A percentile compares a stretch with the other conserved stretches of the same genome.
Conservation (phyloP, 768 basidiomycete species). For the Collybia sordida region DNA sequence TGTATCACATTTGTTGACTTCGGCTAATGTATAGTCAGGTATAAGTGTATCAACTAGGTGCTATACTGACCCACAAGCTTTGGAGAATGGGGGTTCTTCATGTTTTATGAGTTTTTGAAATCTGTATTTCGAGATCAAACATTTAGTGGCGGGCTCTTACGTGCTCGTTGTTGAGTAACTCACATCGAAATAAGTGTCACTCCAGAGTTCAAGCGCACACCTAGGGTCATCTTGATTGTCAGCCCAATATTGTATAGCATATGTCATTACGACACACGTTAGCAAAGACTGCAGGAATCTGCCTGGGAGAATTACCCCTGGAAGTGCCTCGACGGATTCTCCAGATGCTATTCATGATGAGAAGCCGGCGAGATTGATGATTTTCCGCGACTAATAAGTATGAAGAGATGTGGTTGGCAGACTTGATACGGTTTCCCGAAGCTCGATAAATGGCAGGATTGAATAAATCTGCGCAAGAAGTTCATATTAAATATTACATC, state of each 20-base stretch:
- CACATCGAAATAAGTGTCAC: conserved; percentile 44
- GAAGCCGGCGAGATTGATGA: conserved; percentile 1
- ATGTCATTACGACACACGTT: conserved; percentile 40
- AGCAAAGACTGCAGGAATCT: conserved; percentile 48
- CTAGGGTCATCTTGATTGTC: conserved; percentile 44
- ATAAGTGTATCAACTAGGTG: neutral
- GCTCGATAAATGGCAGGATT: neutral
- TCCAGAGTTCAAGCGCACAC: conserved; percentile 33
- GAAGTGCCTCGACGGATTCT: conserved; percentile 25
- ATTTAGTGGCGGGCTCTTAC: too few species aligned
- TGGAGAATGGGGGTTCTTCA: conserved; percentile 35
- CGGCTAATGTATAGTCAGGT: neutral
- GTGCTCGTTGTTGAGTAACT: conserved; percentile 10
- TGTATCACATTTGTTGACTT: conserved; percentile 39
- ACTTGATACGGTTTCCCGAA: neutral
- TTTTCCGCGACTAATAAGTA: neutral
- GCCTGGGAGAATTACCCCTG: conserved; percentile 43
- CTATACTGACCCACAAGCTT: conserved; percentile 31
- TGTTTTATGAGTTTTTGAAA: conserved; percentile 38
- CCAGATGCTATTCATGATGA: conserved; percentile 22
- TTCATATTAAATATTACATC: neutral
- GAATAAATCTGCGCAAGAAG: neutral
- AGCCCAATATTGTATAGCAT: conserved; percentile 39
- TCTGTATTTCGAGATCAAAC: too few species aligned
- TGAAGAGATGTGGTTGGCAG: neutral